phyloP scores from a whole-genome alignment of 768 basidiomycete species.

The Kwoniella dejecticola region DNA sequence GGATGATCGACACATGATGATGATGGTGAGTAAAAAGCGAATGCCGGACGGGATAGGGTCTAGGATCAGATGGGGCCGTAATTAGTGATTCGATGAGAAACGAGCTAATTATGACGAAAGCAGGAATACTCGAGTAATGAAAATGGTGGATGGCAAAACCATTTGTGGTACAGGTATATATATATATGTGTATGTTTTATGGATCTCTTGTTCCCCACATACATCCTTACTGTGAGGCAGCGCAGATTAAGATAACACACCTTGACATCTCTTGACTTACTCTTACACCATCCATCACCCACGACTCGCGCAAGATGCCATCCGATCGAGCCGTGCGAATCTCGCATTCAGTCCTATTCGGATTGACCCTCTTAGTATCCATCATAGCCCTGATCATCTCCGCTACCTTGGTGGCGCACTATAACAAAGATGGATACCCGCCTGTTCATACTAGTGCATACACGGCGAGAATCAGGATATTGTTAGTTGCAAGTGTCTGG shows the following conservation, averaged over 20 bases:
- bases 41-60: no score
- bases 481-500: constrained; percentile 50
- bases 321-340: constrained; percentile 45
- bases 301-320: constrained; percentile 33
- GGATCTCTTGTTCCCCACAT: no score
- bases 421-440: constrained; percentile 44
- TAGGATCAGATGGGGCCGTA: no score
- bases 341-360: constrained; percentile 47
- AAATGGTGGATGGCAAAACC: neutral
- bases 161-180: no score
- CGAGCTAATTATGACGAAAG: neutral
- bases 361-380: constrained; percentile 40
- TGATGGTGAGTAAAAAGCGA: neutral
- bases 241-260: no score
- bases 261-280: no score
- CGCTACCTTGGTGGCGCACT: constrained; percentile 39
- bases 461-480: constrained; percentile 54
- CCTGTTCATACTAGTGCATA: constrained; percentile 38
- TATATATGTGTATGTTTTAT: no score
- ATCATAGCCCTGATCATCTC: constrained; percentile 53
- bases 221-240: no score
- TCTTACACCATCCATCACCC: no score
- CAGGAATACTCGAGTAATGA: neutral
- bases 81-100: no score
- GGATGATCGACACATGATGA: neutral